Evolutionary conservation across 176 grass and related monocot genomes (phyloP), one percentile per base, ranked within the genome.

Genomic region (Bothriochloa decipiens): DNA sequence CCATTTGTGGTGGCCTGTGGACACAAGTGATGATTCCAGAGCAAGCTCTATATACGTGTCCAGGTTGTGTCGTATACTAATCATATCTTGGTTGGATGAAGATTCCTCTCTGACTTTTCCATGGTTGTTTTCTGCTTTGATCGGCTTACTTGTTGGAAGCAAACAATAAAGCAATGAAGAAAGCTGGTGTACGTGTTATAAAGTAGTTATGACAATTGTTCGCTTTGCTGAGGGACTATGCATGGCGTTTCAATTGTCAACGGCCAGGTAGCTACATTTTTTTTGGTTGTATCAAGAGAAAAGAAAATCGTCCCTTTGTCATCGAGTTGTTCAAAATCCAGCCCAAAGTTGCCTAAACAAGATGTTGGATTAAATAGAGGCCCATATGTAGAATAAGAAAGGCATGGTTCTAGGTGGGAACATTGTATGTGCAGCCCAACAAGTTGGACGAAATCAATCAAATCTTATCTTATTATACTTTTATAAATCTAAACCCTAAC

Each of bases 1-100:
- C 77, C 62, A 67, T 46, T n/a, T 80, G 77, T 80, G 16, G 0
- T 50, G 10, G 17, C 42, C 16, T 80, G 61, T 66, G 9, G 26
- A 67, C 11, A 12, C 25, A 67, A 49, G 71, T 49, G 15, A 47
- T 9, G 28, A 52, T 80, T 49, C 64, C 26, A 67, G 18, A 16
- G 11, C 26, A 47, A 47, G 27, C 5, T 28, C 26, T 49, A 18
- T 46, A 28, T 79, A 78, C 58, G 76, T 65, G 77, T 67, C 77
- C 77, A 35, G 16, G 15, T 35, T 68, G 28, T 45, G 27, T 22
- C 12, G 58, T 70, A 22, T 5, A 39, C 13, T 25, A 11, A 8
- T 25, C 25, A 49, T 27, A 47, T 47, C 25, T 66, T 47, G 25
- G 61, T 66, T 47, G 2, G 61, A 49, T 8, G 11, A 25, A 20